phyloP scores from a whole-genome alignment of 306 rosid genomes.

The Quercus engelmannii region DNA sequence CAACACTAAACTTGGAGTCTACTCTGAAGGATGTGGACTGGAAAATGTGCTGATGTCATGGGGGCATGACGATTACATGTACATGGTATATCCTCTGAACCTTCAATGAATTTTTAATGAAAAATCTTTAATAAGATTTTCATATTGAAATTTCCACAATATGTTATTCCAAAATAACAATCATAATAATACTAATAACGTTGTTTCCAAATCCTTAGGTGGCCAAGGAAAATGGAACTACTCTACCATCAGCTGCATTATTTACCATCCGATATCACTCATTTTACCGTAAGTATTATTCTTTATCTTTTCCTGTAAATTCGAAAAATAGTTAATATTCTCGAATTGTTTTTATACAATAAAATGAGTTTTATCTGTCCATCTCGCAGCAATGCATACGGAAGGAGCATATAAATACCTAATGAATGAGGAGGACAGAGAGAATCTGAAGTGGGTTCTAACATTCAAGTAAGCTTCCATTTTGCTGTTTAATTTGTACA shows the following conservation, averaged over 20 bases:
- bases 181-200: too few species aligned
- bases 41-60: too few species aligned
- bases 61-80: too few species aligned
- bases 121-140: not conserved
- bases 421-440: not conserved
- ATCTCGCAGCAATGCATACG: not conserved
- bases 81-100: not conserved
- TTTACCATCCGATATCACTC: conserved; percentile 48
- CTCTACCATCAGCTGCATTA: conserved; percentile 37
- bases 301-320: too few species aligned
- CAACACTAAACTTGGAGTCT: too few species aligned
- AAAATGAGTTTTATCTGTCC: not conserved
- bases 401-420: conserved; percentile 2
- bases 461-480: conserved; percentile 1
- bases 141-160: too few species aligned
- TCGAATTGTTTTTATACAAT: too few species aligned
- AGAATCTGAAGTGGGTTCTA: not conserved
- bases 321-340: too few species aligned
- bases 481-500: not conserved
- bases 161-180: too few species aligned
- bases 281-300: too few species aligned
- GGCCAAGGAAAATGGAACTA: conserved; percentile 33
- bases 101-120: not conserved
- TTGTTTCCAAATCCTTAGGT: conserved; percentile 18
- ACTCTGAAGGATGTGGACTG: too few species aligned